Base-by-base conservation (phyloP, 768 basidiomycete genomes). In the Lactarius pseudohatsudake region DNA sequence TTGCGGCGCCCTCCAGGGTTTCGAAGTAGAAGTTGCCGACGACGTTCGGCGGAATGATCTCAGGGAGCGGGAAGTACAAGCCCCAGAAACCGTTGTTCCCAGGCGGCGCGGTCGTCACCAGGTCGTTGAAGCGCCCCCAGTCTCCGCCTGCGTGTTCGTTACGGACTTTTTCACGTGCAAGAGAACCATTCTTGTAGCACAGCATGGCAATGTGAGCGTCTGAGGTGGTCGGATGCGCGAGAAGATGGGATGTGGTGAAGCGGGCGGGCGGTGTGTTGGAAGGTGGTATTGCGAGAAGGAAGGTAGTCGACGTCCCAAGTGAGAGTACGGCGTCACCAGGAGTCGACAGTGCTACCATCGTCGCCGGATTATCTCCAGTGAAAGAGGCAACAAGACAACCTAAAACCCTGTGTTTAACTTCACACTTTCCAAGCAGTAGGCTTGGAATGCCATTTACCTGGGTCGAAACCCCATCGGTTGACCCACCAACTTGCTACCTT, bases 321-420 rank as follows among this genome's bases (percentile, higher is more conserved):
- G 92, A 94, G 32, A 95, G 84, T 22, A 95, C 79, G 22, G 91
- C 93, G 72, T 95, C 92, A 59, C 90, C 90, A 1, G 90, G 87
- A 16, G 85, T 84, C 34, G 87, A 87, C 36, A 91, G 79, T 0
- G 87, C 85, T 59, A 91, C 83, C 61, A 94, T 86, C 15, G 92
- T 91, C 4, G 91, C 90, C 7, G 92, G 90, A 75, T 96, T 96
- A 74, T 96, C 94, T 4, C 94, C 94, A 0, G 92, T 94, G 74
- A 94, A 93, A 0, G 92, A 90, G 3, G 89, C 88, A 59, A 96
- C 82, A 54, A 86, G 79, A 72, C 92, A 95, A 15, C 88, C 92
- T 88, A 61, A 4, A 53, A 41, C 30, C 59, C 13, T 28, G 5
- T n/a, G 15, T 54, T 58, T 26, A 50, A 47, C 58, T 4, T 47